Evolutionary conservation across 2,329 filamentous ascomycete genomes (phyloP), one percentile per base, ranked within the genome.

Genomic region (Aspergillus texensis): DNA sequence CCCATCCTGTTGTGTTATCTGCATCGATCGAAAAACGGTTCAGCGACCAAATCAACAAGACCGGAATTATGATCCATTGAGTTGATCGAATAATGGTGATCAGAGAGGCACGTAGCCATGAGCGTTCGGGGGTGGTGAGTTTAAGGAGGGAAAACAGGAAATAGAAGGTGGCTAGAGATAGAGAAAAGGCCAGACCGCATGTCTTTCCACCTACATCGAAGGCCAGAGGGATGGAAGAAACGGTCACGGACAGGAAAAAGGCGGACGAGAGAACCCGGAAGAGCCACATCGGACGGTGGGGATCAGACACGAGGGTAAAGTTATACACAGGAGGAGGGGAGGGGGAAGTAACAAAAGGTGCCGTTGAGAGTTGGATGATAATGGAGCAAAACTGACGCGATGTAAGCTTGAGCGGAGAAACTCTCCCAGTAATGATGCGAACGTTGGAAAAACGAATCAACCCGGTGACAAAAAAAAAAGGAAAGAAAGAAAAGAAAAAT

Each of bases 141-240:
- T 91, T 92, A 68, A 95, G 83, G 67, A 88, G 82, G 62, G 93
- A 97, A 81, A 95, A 93, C 77, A 92, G 80, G 77, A 97, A 90
- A 83, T 98, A 98, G 84, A 96, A 98, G 72, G 86, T 84, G 71
- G 94, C 94, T 60, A 98, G 87, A 55, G 91, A 88, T 60, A 98
- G 86, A 75, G 93, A 97, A 83, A 96, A 98, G 67, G 93, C 94
- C 74, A 99, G 85, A 64, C 95, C 95, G 75, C 93, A 96, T 72
- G 95, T 94, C 74, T 93, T 90, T 66, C 95, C 95, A 77, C 95
- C 95, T 74, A 98, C 94, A 87, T 99, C 95, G 83, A 98, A 98
- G 74, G 94, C 92, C 76, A 99, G 89, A 66, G 95, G 95, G 77
- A 99, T 95, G 66, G 93, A 97, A 76, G 98, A 91, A 75, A 98